A percentile compares a stretch with the other conserved stretches of the same genome.
Evolutionary conservation across 2,329 filamentous ascomycete genomes (phyloP).

Genomic region (Cytospora chrysosperma): DNA sequence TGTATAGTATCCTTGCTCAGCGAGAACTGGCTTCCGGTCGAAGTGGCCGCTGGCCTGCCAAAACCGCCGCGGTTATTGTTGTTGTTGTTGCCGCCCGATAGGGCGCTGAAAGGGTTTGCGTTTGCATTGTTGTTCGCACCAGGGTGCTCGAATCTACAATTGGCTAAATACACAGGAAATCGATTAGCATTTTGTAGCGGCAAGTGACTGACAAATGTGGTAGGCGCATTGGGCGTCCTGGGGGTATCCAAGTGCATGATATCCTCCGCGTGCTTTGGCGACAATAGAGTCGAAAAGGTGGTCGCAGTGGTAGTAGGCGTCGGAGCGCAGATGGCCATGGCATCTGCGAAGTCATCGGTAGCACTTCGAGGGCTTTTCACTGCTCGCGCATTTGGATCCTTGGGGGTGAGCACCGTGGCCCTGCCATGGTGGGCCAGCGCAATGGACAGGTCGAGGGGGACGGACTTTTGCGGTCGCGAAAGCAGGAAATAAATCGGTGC

Average conservation of each 20-base stretch:
- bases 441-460: constrained; percentile 1
- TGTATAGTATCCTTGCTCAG: constrained; percentile 61
- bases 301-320: neutral
- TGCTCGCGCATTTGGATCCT: neutral
- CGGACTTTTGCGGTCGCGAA: neutral
- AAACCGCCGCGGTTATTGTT: constrained; percentile 49
- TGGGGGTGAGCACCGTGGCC: neutral
- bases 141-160: constrained; percentile 56
- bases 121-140: constrained; percentile 33
- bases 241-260: constrained; percentile 7
- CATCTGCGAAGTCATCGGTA: neutral
- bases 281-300: neutral
- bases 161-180: constrained; percentile 38
- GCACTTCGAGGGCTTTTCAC: neutral
- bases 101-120: constrained; percentile 31
- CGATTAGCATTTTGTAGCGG: constrained; percentile 2
- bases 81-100: constrained; percentile 40
- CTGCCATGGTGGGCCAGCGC: neutral
- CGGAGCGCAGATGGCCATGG: neutral
- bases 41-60: constrained; percentile 23
- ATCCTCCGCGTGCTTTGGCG: neutral
- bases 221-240: neutral
- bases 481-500: constrained; percentile 2
- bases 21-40: constrained; percentile 41
- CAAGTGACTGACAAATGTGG: neutral